Evolutionary conservation across 345 rosid genomes (phyloP), one percentile per base, ranked within the genome.

Genomic region (Luvunga scandens): DNA sequence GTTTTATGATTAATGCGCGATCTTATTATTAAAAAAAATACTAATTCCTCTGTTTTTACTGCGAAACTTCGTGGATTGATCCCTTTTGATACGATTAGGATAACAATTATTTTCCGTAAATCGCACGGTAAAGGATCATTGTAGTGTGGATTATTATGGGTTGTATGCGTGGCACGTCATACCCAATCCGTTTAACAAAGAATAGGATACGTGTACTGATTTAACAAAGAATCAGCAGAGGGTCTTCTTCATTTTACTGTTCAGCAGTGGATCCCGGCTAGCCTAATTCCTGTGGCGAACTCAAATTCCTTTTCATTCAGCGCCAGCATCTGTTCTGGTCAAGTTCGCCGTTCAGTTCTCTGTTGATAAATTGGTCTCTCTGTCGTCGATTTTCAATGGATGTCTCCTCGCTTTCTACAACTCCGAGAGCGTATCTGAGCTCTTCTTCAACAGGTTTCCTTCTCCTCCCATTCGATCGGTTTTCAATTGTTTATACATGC

Each of bases 391-490:
- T 31, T 50, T 30, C 77, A 5, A 92, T 92, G 94, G 93, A 89
- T 75, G 81, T 84, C 68, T 77, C 85, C 73, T 86, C 85, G 13
- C 61, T 85, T 28, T 78, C 87, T 36, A 69, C 84, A 13, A 59
- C 74, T 55, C 76, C 89, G 62, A 73, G 69, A 59, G 69, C 66
- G 64, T 72, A n/a, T 79, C 73, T 64, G 31, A 18, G 56, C 45
- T 48, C 82, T 50, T 73, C 86, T 78, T 72, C 90, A 16, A 39
- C 81, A 86, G 97, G 94, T 92, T 80, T 78, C 66, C 77, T 64
- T 78, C 19, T 56, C n/a, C n/a, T n/a, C 33, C 28, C 39, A 10
- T 73, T 7, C 31, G 9, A 12, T 75, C 34, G 6, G 38, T 68
- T 67, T 67, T 45, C 59, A 62, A 3, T 59, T n/a, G 48, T n/a